Evolutionary conservation across 768 basidiomycete genomes (phyloP).

Genomic region (Xanthoconium stramineum): DNA sequence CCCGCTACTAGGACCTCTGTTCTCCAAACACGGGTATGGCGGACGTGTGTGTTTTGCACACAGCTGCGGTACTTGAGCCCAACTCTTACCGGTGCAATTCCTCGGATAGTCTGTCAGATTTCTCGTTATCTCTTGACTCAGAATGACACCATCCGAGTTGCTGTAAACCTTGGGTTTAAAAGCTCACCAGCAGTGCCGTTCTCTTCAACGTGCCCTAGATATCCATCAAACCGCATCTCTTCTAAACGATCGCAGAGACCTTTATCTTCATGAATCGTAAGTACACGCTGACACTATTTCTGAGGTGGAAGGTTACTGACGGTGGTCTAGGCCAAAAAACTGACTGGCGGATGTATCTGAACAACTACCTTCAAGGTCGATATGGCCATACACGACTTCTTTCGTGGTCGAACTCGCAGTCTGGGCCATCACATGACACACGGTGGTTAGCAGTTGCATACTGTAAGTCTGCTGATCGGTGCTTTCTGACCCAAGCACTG

Average conservation of each 20-base stretch:
- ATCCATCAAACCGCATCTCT: conserved; percentile 1
- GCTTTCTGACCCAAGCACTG: not conserved
- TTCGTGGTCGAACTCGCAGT: conserved; percentile 20
- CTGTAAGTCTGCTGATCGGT: conserved; percentile 12
- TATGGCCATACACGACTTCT: conserved; percentile 29
- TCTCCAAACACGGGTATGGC: conserved; percentile 18
- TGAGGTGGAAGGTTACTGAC: conserved; percentile 1
- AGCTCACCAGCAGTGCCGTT: conserved; percentile 1
- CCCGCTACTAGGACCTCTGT: conserved; percentile 2
- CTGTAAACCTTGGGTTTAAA: conserved; percentile 28
- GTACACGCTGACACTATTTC: not conserved
- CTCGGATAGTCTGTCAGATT: conserved; percentile 3
- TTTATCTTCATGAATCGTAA: conserved; percentile 17
- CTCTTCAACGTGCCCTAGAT: conserved; percentile 7
- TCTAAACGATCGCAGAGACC: not conserved
- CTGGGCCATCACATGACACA: conserved; percentile 24
- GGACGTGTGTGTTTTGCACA: conserved; percentile 6
- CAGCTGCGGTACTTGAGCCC: conserved; percentile 19
- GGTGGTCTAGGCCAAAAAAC: conserved; percentile 13
- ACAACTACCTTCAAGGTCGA: conserved; percentile 31
- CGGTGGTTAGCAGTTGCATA: conserved; percentile 26
- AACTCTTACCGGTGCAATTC: conserved; percentile 5
- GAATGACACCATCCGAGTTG: conserved; percentile 20
- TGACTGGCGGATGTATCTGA: conserved; percentile 29
- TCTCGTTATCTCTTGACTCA: conserved; percentile 26